phyloP scores from a whole-genome alignment of 768 basidiomycete species.

The Daedaleopsis sinensis region DNA sequence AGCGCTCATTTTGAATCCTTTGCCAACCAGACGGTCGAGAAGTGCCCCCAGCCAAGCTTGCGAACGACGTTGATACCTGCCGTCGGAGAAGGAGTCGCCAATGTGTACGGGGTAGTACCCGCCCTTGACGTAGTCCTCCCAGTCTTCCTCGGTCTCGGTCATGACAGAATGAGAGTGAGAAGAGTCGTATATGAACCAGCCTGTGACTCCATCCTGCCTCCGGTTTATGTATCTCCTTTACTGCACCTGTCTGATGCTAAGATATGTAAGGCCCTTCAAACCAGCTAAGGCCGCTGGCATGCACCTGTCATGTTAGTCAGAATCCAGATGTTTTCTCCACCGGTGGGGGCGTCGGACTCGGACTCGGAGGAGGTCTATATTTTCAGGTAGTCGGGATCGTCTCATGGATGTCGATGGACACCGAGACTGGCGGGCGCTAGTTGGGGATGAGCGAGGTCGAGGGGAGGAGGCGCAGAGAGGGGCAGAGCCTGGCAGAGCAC shows the following conservation, averaged over 20 bases:
- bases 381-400: too few relatives aligned
- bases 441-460: too few relatives aligned
- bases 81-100: conserved; percentile 87
- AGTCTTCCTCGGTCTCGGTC: conserved; percentile 92
- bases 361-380: too few relatives aligned
- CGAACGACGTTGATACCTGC: conserved; percentile 87
- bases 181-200: conserved; percentile 48
- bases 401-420: too few relatives aligned
- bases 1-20: conserved; percentile 73
- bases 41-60: conserved; percentile 96
- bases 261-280: conserved; percentile 12
- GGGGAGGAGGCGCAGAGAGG: too few relatives aligned
- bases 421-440: too few relatives aligned
- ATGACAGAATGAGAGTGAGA: conserved; percentile 77
- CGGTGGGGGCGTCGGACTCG: too few relatives aligned
- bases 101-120: conserved; percentile 95
- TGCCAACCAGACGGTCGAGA: conserved; percentile 92
- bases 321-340: too few relatives aligned
- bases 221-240: conserved; percentile 5
- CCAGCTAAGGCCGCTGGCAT: conserved; percentile 20
- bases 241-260: conserved; percentile 14
- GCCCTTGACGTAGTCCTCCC: conserved; percentile 77
- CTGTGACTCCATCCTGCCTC: conserved; percentile 34
- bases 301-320: too few relatives aligned
- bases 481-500: too few relatives aligned